These are phyloP conservation scores for Cenococcum geophilum DNA, from an alignment of 495 filamentous ascomycete species.

Conservation along the genomic window DNA sequence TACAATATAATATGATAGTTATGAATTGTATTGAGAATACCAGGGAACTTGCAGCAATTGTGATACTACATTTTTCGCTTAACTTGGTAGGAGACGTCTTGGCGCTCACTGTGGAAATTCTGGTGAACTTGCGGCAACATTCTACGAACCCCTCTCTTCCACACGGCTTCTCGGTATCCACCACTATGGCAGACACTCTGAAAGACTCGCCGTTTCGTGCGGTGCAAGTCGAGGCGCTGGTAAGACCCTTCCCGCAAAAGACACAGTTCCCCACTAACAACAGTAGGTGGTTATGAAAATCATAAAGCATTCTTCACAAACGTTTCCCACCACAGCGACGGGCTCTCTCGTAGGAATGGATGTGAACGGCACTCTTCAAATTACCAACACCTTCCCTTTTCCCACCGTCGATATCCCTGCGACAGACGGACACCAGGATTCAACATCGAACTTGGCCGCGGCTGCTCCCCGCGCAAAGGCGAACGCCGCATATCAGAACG, in stretches of 20 bases:
- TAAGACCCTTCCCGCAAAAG: conserved; percentile 37
- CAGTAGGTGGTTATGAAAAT: conserved; percentile 90
- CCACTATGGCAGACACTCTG: conserved; percentile 24
- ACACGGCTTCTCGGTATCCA: neutral
- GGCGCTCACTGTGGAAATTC: neutral
- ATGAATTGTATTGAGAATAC: too few species aligned
- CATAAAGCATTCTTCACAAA: conserved; percentile 81
- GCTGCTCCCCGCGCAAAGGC: conserved; percentile 87
- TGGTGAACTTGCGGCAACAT: neutral
- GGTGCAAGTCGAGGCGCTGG: conserved; percentile 80
- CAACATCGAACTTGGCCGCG: conserved; percentile 65
- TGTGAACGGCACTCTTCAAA: conserved; percentile 68
- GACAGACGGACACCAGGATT: conserved; percentile 69
- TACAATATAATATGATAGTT: too few species aligned
- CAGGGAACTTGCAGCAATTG: too few species aligned
- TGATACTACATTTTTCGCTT: neutral
- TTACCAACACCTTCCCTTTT: conserved; percentile 95
- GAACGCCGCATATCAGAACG: conserved; percentile 81
- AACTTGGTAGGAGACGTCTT: neutral
- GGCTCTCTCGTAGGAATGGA: conserved; percentile 93
- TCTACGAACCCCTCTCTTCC: neutral
- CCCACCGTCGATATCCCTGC: conserved; percentile 71
- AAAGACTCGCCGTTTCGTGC: conserved; percentile 26
- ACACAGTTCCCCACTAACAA: conserved; percentile 17
- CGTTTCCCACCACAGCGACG: conserved; percentile 83